A percentile compares a stretch with the other conserved stretches of the same genome.
Conservation (phyloP, 2,329 filamentous ascomycete genomes). For the Trichoderma cornu-damae region DNA sequence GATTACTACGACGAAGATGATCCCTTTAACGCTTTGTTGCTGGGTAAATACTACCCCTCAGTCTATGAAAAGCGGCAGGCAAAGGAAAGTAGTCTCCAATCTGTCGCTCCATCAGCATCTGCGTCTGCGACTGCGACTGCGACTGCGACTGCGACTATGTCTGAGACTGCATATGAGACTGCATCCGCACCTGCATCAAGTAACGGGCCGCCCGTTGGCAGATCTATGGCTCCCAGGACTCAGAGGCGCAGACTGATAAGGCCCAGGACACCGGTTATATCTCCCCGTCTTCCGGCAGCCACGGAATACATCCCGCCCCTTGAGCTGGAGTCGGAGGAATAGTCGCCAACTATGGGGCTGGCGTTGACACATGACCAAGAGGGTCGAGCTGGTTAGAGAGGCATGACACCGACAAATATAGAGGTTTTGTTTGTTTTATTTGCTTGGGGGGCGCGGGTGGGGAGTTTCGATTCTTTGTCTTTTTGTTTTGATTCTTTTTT, state of each 20-base stretch:
- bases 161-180: too few species aligned
- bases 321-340: neutral
- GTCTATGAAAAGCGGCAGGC: slow-evolving; percentile 47
- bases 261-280: neutral
- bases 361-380: too few species aligned
- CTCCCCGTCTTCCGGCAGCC: neutral
- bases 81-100: too few species aligned
- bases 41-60: slow-evolving; percentile 60
- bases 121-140: too few species aligned
- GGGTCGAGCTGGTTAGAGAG: neutral
- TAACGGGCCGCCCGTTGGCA: slow-evolving; percentile 21
- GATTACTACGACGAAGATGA: slow-evolving; percentile 1
- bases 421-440: neutral
- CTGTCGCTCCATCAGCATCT: too few species aligned
- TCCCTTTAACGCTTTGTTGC: slow-evolving; percentile 37
- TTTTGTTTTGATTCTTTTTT: too few species aligned
- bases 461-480: too few species aligned
- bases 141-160: too few species aligned
- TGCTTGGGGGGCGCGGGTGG: too few species aligned
- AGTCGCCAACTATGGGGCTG: neutral
- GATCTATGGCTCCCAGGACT: neutral
- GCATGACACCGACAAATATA: neutral
- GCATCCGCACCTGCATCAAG: slow-evolving; percentile 4
- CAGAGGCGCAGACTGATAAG: neutral
- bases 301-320: neutral